Base-by-base conservation (phyloP, 106 monocot species). In the Dendrobium nobile region DNA sequence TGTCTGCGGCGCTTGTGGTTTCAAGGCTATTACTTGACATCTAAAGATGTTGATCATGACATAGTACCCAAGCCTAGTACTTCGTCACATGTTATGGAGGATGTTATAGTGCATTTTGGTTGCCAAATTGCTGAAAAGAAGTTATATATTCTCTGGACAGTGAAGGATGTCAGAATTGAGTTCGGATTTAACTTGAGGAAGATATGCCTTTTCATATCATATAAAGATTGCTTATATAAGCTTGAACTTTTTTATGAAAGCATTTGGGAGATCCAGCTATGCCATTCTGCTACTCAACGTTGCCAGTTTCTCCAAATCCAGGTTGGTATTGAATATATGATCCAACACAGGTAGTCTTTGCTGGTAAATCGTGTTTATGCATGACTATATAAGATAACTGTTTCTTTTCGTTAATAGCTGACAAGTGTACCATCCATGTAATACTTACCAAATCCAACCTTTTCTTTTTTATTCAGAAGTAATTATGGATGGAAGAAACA, bases 201-300 rank as follows among this genome's bases (percentile, higher is more conserved):
- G 75, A 85, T 96, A 82, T 7, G 15, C 42, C 91, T 93, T 77
- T 76, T 80, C 73, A 75, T 91, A 20, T 84, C 88, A 47, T 72
- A 42, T 17, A 51, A 47, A 45, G 37, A 19, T 54, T 67, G 40
- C 11, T 54, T 79, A 27, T 93, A 90, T 78, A 93, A 96, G 78
- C 88, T 96, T 77, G 90, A 96, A 61, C 86, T 89, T 86, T 83
- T 90, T 77, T 87, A 90, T 78, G 91, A 93, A 47, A 90, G 93
- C 88, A 92, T 96, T 56, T 92, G 96, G 96, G 96, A 96, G 76
- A 96, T 96, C 70, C 87, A 90, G 79, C 81, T 86, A 59, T 84
- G 67, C 28, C 75, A 79, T 41, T 88, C 84, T 37, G 11, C 17
- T 22, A 1, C 47, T 83, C 84, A 84, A 13, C 3, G 16, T 26